A percentile compares a stretch with the other conserved stretches of the same genome.
These are phyloP conservation scores for Lenwebbia sp. DNA, from an alignment of 345 rosid genomes.

Conservation along the genomic window DNA sequence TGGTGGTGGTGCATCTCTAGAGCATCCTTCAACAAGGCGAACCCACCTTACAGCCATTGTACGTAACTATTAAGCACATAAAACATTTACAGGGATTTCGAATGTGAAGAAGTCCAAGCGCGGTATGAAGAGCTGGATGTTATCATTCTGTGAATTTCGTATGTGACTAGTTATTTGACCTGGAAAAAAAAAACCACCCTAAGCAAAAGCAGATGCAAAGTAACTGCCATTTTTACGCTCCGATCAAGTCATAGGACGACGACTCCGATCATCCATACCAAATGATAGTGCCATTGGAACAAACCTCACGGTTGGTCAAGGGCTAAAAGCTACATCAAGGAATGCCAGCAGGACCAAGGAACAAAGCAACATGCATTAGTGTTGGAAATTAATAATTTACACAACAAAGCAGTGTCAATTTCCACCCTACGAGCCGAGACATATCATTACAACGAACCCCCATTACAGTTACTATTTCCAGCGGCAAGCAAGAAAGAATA, in stretches of 20 bases:
- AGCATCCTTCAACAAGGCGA: background rate
- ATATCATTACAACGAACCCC: background rate
- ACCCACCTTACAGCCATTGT: background rate
- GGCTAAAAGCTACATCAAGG: background rate
- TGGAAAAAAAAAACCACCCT: background rate
- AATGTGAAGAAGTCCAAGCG: background rate
- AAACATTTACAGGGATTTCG: background rate
- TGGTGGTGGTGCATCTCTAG: background rate
- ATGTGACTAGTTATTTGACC: background rate
- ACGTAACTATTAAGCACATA: background rate
- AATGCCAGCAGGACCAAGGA: background rate
- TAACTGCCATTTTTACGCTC: background rate
- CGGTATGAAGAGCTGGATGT: background rate
- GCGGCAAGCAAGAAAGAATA: background rate
- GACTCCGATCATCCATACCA: background rate
- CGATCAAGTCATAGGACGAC: background rate
- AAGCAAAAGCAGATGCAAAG: background rate
- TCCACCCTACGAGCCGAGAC: background rate
- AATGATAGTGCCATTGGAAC: background rate
- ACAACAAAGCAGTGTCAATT: background rate
- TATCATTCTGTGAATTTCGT: background rate
- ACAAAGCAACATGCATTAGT: background rate
- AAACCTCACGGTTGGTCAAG: background rate
- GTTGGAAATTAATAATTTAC: background rate
- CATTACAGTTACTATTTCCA: background rate